phyloP scores from a whole-genome alignment of 2,329 filamentous ascomycete species.

The Neonectria magnoliae region DNA sequence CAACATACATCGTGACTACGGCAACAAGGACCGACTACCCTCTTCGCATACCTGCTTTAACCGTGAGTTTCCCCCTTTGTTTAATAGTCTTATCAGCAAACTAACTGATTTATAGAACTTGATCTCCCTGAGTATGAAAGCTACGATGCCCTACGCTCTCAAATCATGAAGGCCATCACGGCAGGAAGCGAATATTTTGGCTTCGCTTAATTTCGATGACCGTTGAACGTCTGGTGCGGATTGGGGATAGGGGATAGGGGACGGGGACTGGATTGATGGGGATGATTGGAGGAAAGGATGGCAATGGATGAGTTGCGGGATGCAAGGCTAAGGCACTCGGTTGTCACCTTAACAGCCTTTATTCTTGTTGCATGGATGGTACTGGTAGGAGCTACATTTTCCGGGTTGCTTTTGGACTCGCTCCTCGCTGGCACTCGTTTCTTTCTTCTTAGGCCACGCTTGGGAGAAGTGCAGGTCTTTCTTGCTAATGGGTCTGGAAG shows the following conservation, averaged over 20 bases:
- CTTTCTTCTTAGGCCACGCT: conserved; percentile 16
- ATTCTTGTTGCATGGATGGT: conserved; percentile 25
- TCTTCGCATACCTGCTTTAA: conserved; percentile 99
- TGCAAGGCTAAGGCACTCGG: conserved; percentile 15
- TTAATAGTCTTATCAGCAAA: conserved; percentile 54
- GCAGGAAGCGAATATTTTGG: conserved; percentile 97
- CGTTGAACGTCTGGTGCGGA: conserved; percentile 34
- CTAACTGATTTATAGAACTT: conserved; percentile 71
- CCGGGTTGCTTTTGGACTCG: conserved; percentile 24
- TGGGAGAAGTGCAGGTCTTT: conserved; percentile 50
- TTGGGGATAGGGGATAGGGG: conserved; percentile 2
- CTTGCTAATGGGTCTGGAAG: conserved; percentile 23
- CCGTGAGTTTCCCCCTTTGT: conserved; percentile 72
- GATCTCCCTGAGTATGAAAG: conserved; percentile 98
- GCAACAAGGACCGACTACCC: conserved; percentile 93
- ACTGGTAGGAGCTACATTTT: conserved; percentile 18
- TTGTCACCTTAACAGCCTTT: conserved; percentile 21
- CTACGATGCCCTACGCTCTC: conserved; percentile 88
- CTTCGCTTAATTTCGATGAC: conserved; percentile 74
- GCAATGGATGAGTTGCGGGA: conserved; percentile 7
- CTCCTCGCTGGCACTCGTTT: background rate
- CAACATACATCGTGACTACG: conserved; percentile 98
- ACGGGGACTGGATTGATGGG: conserved; percentile 23
- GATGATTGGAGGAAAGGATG: conserved; percentile 21
- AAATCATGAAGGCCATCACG: conserved; percentile 96